Conservation (phyloP, 257 asterid genomes). For the Oldenlandia corymbosa region DNA sequence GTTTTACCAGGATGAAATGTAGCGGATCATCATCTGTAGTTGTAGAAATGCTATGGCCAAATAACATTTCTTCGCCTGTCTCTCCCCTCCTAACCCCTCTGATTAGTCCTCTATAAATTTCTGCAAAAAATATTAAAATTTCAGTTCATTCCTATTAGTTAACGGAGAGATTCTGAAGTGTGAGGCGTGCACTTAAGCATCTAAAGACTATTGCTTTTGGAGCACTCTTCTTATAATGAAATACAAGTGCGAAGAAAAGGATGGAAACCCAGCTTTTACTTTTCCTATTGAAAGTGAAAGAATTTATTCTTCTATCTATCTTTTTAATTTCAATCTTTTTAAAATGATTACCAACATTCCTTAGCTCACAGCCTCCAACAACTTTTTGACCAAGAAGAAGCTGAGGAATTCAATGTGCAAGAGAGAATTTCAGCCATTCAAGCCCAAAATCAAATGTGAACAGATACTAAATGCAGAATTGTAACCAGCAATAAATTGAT, state of each 20-base stretch:
- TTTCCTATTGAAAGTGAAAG: constrained; percentile 2
- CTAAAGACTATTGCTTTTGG: constrained; percentile 9
- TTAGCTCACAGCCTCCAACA: not conserved
- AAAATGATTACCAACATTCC: not conserved
- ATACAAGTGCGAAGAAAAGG: constrained; percentile 1
- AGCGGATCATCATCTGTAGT: not conserved
- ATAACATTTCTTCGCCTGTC: not conserved
- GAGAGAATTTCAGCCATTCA: not conserved
- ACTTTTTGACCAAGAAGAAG: not conserved
- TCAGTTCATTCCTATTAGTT: not conserved
- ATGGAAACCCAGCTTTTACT: constrained; percentile 2
- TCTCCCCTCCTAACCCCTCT: not conserved
- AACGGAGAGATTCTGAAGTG: not conserved
- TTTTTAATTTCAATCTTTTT: too few relatives aligned
- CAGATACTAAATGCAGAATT: too few relatives aligned
- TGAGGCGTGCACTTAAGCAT: constrained; percentile 1
- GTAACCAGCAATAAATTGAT: too few relatives aligned
- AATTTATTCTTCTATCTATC: not conserved
- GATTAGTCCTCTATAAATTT: not conserved
- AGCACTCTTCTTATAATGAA: constrained; percentile 6
- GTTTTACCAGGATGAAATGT: not conserved
- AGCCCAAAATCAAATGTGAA: not conserved
- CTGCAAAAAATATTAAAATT: not conserved
- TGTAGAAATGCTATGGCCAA: not conserved
- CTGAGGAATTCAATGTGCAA: not conserved